Base-by-base conservation (phyloP, 345 rosid genomes). In the Reutealis trisperma region DNA sequence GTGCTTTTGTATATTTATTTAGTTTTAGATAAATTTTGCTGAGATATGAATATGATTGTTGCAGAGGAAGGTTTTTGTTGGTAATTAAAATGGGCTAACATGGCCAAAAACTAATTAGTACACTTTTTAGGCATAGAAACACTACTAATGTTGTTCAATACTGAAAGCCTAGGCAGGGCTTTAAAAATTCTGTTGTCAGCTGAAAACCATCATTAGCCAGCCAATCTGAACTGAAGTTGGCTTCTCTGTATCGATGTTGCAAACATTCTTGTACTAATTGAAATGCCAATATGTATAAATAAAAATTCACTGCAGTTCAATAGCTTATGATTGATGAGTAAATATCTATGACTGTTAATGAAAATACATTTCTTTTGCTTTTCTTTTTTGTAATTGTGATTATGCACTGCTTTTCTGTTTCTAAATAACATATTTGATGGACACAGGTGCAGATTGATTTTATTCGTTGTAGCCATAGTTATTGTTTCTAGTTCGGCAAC, bases 391-490 rank as follows among this genome's bases (percentile, higher is more conserved):
- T 42, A 14, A 11, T 2, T 25, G 9, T 7, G 30, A 32, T 6
- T 32, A 34, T 59, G 21, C 63, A 44, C 61, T 21, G 37, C 60
- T 4, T 66, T 51, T 27, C 68, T 34, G 12, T 70, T 72, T 75
- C 72, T 70, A 52, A 82, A 59, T 62, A 3, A 15, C 49, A 58
- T 65, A 32, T 73, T 47, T 77, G 49, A 71, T 62, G 71, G 18
- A 70, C 37, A 34, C 85, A 86, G 89, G 80, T 64, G 65, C 65
- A 45, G 82, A 67, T 68, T 78, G 72, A 78, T 65, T 60, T 55
- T n/a, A 52, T 74, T 77, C 22, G 42, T 60, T 34, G 10, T 32
- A 34, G 71, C 25, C 63, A 42, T 54, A 67, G 65, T 70, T 55
- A 4, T 51, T 75, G 42, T 32, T 71, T 41, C 76, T 15, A 49